Evolutionary conservation across 1,284 basidiomycete species (phyloP).

Genomic region (Mycena citricolor): DNA sequence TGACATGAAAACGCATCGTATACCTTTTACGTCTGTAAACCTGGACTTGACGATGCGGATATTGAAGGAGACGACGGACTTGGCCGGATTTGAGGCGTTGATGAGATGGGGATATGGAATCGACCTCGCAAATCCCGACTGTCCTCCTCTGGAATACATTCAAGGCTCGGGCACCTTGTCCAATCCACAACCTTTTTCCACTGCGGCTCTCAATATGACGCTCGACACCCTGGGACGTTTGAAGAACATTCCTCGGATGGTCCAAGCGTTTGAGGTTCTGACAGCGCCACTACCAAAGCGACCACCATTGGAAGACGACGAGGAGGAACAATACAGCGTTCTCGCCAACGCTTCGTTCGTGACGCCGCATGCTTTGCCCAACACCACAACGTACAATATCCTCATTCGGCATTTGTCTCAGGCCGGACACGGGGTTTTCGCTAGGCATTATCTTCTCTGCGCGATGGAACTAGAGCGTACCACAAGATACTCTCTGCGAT

Average conservation of each 20-base stretch:
- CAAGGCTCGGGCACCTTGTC: conserved; percentile 26
- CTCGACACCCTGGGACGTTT: conserved; percentile 65
- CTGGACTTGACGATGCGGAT: conserved; percentile 67
- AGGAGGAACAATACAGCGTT: conserved; percentile 54
- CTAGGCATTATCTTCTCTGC: conserved; percentile 69
- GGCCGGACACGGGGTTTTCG: conserved; percentile 48
- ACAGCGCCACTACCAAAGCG: conserved; percentile 60
- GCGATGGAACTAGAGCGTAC: conserved; percentile 51
- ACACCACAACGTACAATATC: conserved; percentile 64
- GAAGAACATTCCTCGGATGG: conserved; percentile 60
- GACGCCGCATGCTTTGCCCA: conserved; percentile 57
- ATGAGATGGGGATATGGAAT: conserved; percentile 69
- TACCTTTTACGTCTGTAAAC: conserved; percentile 54
- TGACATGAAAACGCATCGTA: conserved; percentile 51
- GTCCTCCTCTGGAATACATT: conserved; percentile 47
- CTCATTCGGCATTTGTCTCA: conserved; percentile 57
- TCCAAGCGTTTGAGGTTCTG: conserved; percentile 74
- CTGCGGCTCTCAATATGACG: conserved; percentile 65
- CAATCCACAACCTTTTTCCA: conserved; percentile 53
- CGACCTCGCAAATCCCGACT: conserved; percentile 71
- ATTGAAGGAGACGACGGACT: conserved; percentile 60
- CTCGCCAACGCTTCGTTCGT: conserved; percentile 40
- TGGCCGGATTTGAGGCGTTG: conserved; percentile 52
- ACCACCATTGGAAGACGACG: conserved; percentile 58
- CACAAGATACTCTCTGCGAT: conserved; percentile 32